Evolutionary conservation across 139 green algal genomes (phyloP).

Genomic region (Ulvella scutata): DNA sequence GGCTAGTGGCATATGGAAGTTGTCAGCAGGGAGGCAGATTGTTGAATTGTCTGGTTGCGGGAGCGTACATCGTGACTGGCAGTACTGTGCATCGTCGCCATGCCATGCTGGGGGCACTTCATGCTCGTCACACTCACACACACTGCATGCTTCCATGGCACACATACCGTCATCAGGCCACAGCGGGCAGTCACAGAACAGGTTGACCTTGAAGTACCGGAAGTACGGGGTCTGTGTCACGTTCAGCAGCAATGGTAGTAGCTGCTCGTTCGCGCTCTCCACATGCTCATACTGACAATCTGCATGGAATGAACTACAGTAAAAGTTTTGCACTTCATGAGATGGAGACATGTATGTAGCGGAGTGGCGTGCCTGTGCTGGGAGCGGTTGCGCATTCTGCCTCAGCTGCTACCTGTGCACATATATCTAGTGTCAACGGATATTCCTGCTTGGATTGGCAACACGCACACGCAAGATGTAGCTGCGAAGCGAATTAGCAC

Average conservation of each 20-base stretch:
- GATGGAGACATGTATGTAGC: too few species aligned
- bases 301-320: too few species aligned
- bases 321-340: too few species aligned
- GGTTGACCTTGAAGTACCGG: constrained; percentile 84
- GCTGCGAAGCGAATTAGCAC: too few species aligned
- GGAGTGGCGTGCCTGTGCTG: too few species aligned
- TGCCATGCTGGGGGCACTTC: constrained; percentile 66
- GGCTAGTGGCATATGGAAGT: too few species aligned
- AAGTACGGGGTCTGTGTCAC: constrained; percentile 74
- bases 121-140: constrained; percentile 67
- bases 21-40: too few species aligned
- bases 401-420: too few species aligned
- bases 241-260: constrained; percentile 42
- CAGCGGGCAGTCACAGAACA: constrained; percentile 86
- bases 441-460: too few species aligned
- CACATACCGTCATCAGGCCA: constrained; percentile 95
- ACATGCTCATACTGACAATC: constrained; percentile 59
- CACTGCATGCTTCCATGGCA: constrained; percentile 48
- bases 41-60: background rate
- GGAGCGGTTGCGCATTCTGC: too few species aligned
- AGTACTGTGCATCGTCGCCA: constrained; percentile 22
- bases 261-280: constrained; percentile 37
- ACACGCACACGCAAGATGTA: too few species aligned
- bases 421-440: too few species aligned
- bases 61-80: background rate